Base-by-base conservation (phyloP, 139 green algal species). In the Spirogloea muscicola region DNA sequence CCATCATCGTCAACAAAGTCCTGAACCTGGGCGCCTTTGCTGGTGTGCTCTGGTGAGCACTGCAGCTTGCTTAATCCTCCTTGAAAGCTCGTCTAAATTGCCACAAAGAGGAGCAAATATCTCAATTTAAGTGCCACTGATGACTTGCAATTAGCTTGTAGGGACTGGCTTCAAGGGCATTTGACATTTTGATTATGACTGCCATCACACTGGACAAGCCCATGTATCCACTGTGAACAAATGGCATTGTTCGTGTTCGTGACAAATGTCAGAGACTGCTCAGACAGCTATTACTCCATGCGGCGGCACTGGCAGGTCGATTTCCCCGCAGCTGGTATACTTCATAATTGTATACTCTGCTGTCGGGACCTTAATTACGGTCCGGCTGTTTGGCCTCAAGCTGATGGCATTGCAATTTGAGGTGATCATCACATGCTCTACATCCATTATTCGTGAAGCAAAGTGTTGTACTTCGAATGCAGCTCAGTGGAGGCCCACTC, bases 261-360 rank as follows among this genome's bases (percentile, higher is more conserved):
- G 21, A 55, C 46, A 55, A 21, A 55, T 55, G 46, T 31, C 21
- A 21, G 46, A 55, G 21, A 21, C 46, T 55, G n/a, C n/a, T n/a
- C n/a, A n/a, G n/a, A n/a, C 46, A 21, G 46, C 18, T 55, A 21
- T 18, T 55, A n/a, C n/a, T n/a, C 44, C 44, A 27, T 52, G 44
- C 44, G 13, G 13, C 57, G 27, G 37, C 33, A 37, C 18, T 21
- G 29, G 31, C 71, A 79, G 71, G 71, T 77, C 67, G 38, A 63
- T 83, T 31, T 83, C 76, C 13, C 66, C 66, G 3, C 37, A n/a
- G 7, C 36, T 83, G n/a, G 90, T 96, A 7, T 18, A 84, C 0
- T 93, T 95, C 77, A 81, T 96, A 49, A 58, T 96, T 7, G 49
- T 68, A 3, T 98, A 97, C 77, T 85, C 93, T 1, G 27, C 84